Base-by-base conservation (phyloP, 108 stramenopile species). In the Epithemia pelagica region DNA sequence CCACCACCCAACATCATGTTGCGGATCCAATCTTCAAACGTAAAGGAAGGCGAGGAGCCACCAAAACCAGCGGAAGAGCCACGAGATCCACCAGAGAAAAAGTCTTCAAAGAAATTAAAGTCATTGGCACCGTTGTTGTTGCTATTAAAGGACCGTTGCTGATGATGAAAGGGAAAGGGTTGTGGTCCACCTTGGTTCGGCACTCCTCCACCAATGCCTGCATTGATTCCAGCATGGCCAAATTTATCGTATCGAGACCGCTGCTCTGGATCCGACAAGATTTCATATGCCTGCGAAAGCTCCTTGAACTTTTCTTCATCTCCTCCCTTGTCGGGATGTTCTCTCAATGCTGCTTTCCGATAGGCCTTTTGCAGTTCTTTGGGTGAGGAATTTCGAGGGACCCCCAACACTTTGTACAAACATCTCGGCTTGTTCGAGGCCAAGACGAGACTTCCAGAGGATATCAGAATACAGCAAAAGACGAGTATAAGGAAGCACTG, bases 271-370 rank as follows among this genome's bases (percentile, higher is more conserved):
- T 99, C 97, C 28, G 82, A 78, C 24, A 99, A 74, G 24, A 88
- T 86, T 54, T 98, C 96, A 66, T 98, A 97, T 0, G 97, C 97
- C 74, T 93, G 84, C 28, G 74, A 77, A n/a, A 98, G 79, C 69
- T 98, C 85, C 69, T 96, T 94, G 70, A 99, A 99, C 54, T 80
- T 84, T 54, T 82, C 77, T 74, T 74, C 33, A 8, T 37, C 15
- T 0, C 83, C 74, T 8, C 86, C 89, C 70, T 96, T 96, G 62
- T 96, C 95, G 10, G 95, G 95, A 72, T 96, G 95, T 62, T 88
- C 79, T 71, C 84, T 65, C 28, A 94, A 71, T 8, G 24, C n/a
- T 18, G 20, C 20, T 29, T 61, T 61, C 5, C 82, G 73, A 65
- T 90, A 90, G 28, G 82, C 80, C 8, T 58, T 66, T 54, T 89